Evolutionary conservation across 768 basidiomycete species (phyloP), one percentile per base, ranked within the genome.

Genomic region (Psilocybe tampanensis): DNA sequence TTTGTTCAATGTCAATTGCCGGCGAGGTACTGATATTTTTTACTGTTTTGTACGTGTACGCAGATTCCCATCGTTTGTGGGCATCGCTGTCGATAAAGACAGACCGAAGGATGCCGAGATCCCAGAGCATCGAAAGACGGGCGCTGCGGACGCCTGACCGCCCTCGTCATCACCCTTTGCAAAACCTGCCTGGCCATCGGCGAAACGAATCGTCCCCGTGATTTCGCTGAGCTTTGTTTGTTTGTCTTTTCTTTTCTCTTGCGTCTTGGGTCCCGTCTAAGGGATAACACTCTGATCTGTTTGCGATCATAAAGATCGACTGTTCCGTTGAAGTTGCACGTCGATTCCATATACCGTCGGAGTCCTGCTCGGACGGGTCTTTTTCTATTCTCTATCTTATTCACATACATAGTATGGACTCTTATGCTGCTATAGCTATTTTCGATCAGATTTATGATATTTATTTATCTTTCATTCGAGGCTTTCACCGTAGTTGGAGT

Each of bases 71-170:
- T 78, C 80, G 0, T 86, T 68, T 58, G 61, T 84, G 45, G 82
- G 83, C 1, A 74, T 80, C 58, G 80, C 82, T 0, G 60, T 72
- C 24, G 84, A 86, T 60, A 86, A 86, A 64, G 73, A 72, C 17
- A 68, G 71, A 52, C 77, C 84, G 0, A 86, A 82, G 64, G 84
- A 86, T 65, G 83, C 82, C 6, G 80, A 80, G 54, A 69, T 84
- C 7, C 81, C 82, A 3, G 74, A 74, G 15, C 68, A 69, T 41
- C 63, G 67, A 22, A 60, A 57, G 52, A 48, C 52, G 1, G 59
- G 55, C n/a, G 47, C 42, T 6, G 45, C 43, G 0, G 53, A 47
- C 41, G 50, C 60, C 4, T 56, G 22, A 53, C 19, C 39, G 19
- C 17, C 24, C 13, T 47, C 18, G 18, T 29, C 29, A 29, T n/a